These are phyloP conservation scores for Heterobasidion parviporum DNA, from an alignment of 1,284 basidiomycete species.

Conservation along the genomic window DNA sequence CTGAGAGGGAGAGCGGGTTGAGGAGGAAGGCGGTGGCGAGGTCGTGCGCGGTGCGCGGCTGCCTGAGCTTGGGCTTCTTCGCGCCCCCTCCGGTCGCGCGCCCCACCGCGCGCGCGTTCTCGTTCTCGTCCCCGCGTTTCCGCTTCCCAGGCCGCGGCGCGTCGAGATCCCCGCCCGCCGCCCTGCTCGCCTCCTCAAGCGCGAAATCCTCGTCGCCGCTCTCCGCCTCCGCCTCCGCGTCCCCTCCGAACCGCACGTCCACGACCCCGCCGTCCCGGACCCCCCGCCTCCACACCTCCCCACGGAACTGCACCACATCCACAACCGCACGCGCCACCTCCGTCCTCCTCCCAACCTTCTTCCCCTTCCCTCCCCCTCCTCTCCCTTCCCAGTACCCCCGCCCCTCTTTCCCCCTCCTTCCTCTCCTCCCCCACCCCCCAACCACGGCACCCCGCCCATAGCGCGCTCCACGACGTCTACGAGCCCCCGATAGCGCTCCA, in stretches of 20 bases:
- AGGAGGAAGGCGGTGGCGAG: slow-evolving; percentile 48
- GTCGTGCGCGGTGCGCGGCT: slow-evolving; percentile 25
- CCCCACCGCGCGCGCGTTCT: too few species aligned
- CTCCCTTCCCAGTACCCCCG: slow-evolving; percentile 27
- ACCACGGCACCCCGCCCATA: slow-evolving; percentile 63
- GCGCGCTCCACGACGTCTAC: slow-evolving; percentile 51
- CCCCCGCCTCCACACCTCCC: slow-evolving; percentile 43
- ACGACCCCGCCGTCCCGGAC: slow-evolving; percentile 25
- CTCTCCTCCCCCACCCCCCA: slow-evolving; percentile 37
- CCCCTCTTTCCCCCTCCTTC: slow-evolving; percentile 17
- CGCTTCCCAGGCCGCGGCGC: slow-evolving; percentile 4
- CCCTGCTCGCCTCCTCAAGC: slow-evolving; percentile 13
- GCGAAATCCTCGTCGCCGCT: slow-evolving; percentile 11
- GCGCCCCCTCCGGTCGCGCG: too few species aligned
- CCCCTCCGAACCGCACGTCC: slow-evolving; percentile 29
- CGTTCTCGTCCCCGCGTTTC: slow-evolving; percentile 3
- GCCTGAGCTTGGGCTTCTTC: slow-evolving; percentile 23
- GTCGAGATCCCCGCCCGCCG: slow-evolving; percentile 9
- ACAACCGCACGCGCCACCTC: slow-evolving; percentile 56
- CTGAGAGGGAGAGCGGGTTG: slow-evolving; percentile 31
- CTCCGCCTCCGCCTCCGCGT: slow-evolving; percentile 20
- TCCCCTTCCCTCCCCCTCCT: slow-evolving; percentile 34
- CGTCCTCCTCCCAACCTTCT: slow-evolving; percentile 46
- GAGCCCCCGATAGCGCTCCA: slow-evolving; percentile 58
- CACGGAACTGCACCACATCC: slow-evolving; percentile 60